Evolutionary conservation across 2,329 filamentous ascomycete genomes (phyloP), one percentile per base, ranked within the genome.

Genomic region (Colletotrichum sp.): DNA sequence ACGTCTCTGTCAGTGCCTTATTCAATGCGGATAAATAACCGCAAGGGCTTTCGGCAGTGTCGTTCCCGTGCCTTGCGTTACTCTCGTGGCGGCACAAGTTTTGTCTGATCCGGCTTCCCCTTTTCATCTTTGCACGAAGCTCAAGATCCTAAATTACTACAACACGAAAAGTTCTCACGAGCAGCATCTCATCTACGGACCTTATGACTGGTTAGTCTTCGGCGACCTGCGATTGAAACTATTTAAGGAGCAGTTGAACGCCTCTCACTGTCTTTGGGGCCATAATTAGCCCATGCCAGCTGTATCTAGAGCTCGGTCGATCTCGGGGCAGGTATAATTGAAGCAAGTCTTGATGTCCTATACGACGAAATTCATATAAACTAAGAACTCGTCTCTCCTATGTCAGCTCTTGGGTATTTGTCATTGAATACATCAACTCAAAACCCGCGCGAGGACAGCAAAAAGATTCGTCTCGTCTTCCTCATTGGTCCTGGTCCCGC

Each of bases 321-420:
- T 1, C 36, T 38, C 16, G 16, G 5, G 36, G 16, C 36, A 16
- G 16, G 36, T 38, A 3, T 9, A 11, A 38, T 3, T 38, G 36
- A 3, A 38, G 36, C 2, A 3, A 38, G 3, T 11, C 8, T 38
- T 18, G 36, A 2, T 18, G 36, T 38, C 1, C 36, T 38, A 18
- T 5, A 5, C 16, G 36, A 1, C 15, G 1, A 38, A 1, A 38
- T 9, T 38, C 0, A 18, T 18, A 0, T 16, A 3, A 38, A 38
- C 1, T 9, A 38, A 38, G 36, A 9, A 18, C 0, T 38, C 1
- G 5, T 38, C 16, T 18, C 2, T 38, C 2, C 36, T 9, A 3
- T 18, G 18, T 18, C 8, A 18, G 9, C 5, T 18, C 1, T 16
- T 38, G 36, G 5, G 16, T 38, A 38, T 38, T 38, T 4, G 4